A percentile compares a stretch with the other conserved stretches of the same genome.
These are phyloP conservation scores for Phytopythium delawarense DNA, from an alignment of 352 stramenopile species.

Conservation along the genomic window DNA sequence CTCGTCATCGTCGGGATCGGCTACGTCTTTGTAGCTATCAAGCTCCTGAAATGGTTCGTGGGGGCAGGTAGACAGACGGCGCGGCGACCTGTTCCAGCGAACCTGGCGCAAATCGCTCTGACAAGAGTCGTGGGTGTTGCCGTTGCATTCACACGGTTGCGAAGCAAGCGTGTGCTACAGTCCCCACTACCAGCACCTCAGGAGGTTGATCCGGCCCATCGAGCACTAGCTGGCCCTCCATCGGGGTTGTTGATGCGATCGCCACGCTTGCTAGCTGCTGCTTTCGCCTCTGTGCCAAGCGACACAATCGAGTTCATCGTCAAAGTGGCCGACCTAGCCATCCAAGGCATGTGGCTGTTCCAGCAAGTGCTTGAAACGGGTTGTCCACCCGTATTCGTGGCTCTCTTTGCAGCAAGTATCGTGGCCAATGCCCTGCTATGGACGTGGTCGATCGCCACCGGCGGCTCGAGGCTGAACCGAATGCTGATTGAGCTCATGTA, in stretches of 20 bases:
- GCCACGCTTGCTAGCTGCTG: neutral
- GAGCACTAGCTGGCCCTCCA: neutral
- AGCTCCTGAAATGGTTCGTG: conserved; percentile 7
- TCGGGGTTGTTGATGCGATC: neutral
- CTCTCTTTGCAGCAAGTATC: neutral
- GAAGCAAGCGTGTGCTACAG: neutral
- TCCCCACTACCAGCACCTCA: neutral
- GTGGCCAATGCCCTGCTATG: neutral
- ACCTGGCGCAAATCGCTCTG: neutral
- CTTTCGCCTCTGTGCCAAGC: neutral
- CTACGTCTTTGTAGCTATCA: conserved; percentile 17
- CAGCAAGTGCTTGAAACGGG: conserved; percentile 14
- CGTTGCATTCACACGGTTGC: neutral
- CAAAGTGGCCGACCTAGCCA: conserved; percentile 8
- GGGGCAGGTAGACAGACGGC: neutral
- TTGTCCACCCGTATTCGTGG: neutral
- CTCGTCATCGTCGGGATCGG: conserved; percentile 16
- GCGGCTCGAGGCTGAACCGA: neutral
- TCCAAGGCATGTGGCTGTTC: conserved; percentile 8
- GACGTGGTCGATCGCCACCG: conserved; percentile 1
- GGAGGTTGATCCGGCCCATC: neutral
- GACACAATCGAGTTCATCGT: neutral
- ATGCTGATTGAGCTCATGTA: conserved; percentile 9
- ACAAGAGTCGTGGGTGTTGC: neutral
- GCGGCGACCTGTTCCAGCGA: neutral